Conservation (phyloP, 2,329 filamentous ascomycete genomes). For the Tolypocladium amazonense region DNA sequence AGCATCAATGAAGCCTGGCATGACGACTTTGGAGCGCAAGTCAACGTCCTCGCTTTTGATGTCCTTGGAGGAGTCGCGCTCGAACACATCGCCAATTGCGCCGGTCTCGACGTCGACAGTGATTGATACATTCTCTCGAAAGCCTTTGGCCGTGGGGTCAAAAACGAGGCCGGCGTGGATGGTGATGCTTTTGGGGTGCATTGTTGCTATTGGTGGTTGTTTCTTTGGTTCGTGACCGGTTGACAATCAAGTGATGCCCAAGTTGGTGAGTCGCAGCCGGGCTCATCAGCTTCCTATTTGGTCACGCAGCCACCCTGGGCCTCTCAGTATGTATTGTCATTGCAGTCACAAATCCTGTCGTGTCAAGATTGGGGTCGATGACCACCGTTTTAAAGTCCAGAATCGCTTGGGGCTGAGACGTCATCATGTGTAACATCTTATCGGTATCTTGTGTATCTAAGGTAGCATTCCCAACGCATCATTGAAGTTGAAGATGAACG, state of each 20-base stretch:
- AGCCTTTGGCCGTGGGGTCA: not conserved
- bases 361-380: not conserved
- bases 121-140: not conserved
- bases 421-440: not conserved
- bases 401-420: not conserved
- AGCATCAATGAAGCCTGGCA: constrained; percentile 43
- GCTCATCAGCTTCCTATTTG: not conserved
- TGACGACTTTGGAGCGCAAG: constrained; percentile 38
- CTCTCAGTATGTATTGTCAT: not conserved
- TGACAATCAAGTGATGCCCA: not conserved
- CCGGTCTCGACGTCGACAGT: not conserved
- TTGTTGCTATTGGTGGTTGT: not conserved
- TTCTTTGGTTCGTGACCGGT: not conserved
- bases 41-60: constrained; percentile 31
- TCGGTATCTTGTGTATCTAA: not conserved
- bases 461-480: not conserved
- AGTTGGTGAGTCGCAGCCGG: not conserved
- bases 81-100: not conserved
- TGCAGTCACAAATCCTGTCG: not conserved
- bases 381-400: not conserved
- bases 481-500: not conserved
- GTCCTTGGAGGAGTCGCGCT: not conserved
- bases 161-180: not conserved
- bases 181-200: not conserved
- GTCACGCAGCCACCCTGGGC: not conserved